Evolutionary conservation across 495 filamentous ascomycete genomes (phyloP).

Genomic region (Aspergillus homomorphus): DNA sequence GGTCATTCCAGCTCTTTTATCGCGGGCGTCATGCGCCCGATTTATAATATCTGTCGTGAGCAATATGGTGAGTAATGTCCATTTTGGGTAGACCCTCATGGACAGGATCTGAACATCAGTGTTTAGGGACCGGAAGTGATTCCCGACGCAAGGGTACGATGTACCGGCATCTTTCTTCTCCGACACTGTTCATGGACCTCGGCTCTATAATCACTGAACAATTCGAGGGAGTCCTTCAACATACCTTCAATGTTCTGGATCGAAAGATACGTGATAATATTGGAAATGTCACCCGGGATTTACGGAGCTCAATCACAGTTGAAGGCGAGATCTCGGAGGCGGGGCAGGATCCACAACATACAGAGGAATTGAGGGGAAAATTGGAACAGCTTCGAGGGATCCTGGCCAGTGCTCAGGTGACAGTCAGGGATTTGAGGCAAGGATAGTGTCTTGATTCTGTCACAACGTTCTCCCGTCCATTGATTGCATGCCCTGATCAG

Average conservation of each 20-base stretch:
- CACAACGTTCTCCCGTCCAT: no score
- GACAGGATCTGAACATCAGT: conserved; percentile 5
- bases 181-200: conserved; percentile 8
- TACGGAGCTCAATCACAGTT: conserved; percentile 11
- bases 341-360: conserved; percentile 6
- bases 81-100: neutral
- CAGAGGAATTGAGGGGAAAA: conserved; percentile 4
- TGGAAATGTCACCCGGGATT: conserved; percentile 9
- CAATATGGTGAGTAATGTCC: conserved; percentile 18
- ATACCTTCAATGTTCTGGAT: conserved; percentile 4
- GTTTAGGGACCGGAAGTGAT: conserved; percentile 15
- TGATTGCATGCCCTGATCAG: no score
- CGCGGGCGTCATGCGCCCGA: conserved; percentile 20
- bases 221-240: neutral
- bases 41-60: conserved; percentile 15
- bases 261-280: conserved; percentile 5
- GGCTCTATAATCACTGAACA: neutral
- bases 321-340: conserved; percentile 16
- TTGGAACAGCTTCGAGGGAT: neutral
- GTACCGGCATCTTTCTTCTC: conserved; percentile 8
- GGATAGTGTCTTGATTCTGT: no score
- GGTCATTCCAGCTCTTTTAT: conserved; percentile 26
- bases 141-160: conserved; percentile 14
- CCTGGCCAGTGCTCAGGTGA: neutral
- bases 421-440: no score